Base-by-base conservation (phyloP, 2,329 filamentous ascomycete genomes). In the Bertia moriformis region DNA sequence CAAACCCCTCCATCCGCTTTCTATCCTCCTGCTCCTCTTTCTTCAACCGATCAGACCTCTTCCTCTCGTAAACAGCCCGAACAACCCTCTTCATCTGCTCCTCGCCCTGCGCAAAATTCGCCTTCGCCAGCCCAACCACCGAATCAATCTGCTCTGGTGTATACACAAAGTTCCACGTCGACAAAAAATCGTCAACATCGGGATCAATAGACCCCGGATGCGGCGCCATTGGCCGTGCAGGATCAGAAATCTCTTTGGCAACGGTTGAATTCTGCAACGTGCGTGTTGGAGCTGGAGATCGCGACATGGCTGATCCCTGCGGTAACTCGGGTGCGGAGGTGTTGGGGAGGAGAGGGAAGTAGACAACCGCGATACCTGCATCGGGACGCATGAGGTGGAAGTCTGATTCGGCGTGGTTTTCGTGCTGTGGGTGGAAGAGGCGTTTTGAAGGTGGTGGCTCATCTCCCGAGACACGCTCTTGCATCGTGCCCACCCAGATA, bases 91-190 rank as follows among this genome's bases (percentile, higher is more conserved):
- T 74, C n/a, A 74, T 72, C 48, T 72, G 65, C 39, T 73, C 71
- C 14, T 67, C 62, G 3, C 77, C 75, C 47, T 76, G 71, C 2
- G 65, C 56, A 46, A 75, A 82, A 50, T 82, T 82, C 1, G 71
- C 72, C 33, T 68, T 61, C 2, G 77, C 77, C 15, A 82, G 60
- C 3, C 63, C 61, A 4, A 79, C 70, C 1, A 79, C 74, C 3
- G 66, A 63, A 43, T 81, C 76, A 40, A 81, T 69, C 49, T 82
- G 71, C 40, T 79, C 71, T 0, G 73, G 66, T 3, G 73, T 78
- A 49, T 81, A 82, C 19, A 80, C 66, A 48, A 82, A 81, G 46
- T 81, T 82, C 77, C 77, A 82, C 0, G 77, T 82, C 12, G 66
- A 71, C 55, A 82, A 64, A 55, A 77, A 82, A 42, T 78, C 73